Percentiles rank a stretch among this genome's conserved stretches.
Conservation (phyloP, 306 rosid genomes). For the Comarum palustre region DNA sequence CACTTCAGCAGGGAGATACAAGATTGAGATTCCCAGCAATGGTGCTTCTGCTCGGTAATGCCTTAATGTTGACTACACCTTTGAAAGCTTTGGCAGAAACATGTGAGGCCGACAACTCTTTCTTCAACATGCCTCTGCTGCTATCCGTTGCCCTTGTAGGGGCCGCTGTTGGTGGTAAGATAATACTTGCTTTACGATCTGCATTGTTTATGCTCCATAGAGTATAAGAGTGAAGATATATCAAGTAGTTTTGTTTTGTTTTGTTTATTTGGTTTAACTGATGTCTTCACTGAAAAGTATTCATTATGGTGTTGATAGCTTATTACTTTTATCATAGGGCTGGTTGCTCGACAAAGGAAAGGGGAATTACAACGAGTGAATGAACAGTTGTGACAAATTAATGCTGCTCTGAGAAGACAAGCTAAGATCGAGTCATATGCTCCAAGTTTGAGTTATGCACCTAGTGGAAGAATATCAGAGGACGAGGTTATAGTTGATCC, state of each 20-base stretch:
- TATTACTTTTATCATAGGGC: constrained; percentile 43
- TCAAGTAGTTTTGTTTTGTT: neutral
- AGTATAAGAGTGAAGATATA: neutral
- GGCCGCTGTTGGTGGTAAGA: constrained; percentile 96
- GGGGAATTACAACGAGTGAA: constrained; percentile 71
- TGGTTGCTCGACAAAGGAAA: constrained; percentile 92
- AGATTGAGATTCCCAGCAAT: constrained; percentile 43
- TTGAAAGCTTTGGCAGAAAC: constrained; percentile 78
- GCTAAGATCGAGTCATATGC: constrained; percentile 97
- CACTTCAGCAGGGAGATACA: constrained; percentile 44
- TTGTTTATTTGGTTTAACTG: neutral
- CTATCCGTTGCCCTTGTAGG: constrained; percentile 87
- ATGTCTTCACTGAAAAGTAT: neutral
- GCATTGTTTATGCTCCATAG: constrained; percentile 15
- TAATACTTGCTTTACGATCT: constrained; percentile 20
- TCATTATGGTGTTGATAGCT: constrained; percentile 6
- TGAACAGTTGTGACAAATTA: constrained; percentile 90
- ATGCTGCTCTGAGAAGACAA: constrained; percentile 80
- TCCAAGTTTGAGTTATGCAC: constrained; percentile 88
- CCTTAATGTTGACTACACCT: constrained; percentile 62
- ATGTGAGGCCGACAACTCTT: constrained; percentile 64
- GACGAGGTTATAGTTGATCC: constrained; percentile 72
- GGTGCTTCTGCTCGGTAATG: constrained; percentile 47
- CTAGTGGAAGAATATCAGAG: constrained; percentile 66
- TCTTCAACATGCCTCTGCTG: constrained; percentile 79